phyloP scores from a whole-genome alignment of 1,139 yeast genomes.

The Saccharomyces hybrid region DNA sequence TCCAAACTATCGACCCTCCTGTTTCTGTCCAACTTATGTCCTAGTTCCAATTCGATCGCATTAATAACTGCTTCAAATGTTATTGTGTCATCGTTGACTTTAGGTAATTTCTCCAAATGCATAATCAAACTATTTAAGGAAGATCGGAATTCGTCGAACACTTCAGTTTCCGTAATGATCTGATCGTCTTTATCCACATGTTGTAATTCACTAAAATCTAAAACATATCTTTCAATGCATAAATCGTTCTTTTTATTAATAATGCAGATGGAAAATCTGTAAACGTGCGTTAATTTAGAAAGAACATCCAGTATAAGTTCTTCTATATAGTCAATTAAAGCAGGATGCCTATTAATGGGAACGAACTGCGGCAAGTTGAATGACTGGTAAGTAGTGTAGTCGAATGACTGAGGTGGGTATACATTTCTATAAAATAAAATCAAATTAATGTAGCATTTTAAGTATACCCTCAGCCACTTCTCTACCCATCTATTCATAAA shows the following conservation, averaged over 20 bases:
- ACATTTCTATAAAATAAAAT: conserved; percentile 29
- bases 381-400: conserved; percentile 29
- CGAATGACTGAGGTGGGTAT: conserved; percentile 29
- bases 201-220: conserved; percentile 30
- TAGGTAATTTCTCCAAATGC: conserved; percentile 21
- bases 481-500: conserved; percentile 21
- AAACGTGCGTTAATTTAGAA: conserved; percentile 20
- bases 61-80: conserved; percentile 27
- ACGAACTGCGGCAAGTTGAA: conserved; percentile 30
- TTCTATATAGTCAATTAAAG: conserved; percentile 27
- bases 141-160: conserved; percentile 29
- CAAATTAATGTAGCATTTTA: conserved; percentile 29
- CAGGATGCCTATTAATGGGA: conserved; percentile 29
- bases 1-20: conserved; percentile 9
- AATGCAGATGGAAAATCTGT: conserved; percentile 22
- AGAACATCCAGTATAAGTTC: conserved; percentile 25
- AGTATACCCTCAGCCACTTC: conserved; percentile 28
- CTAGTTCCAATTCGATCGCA: conserved; percentile 23
- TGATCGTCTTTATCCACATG: conserved; percentile 14
- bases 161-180: conserved; percentile 18
- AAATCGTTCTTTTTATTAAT: conserved; percentile 16
- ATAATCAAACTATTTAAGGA: conserved; percentile 25
- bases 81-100: conserved; percentile 23
- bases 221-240: conserved; percentile 25
- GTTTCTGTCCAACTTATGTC: conserved; percentile 14